Evolutionary conservation across 352 stramenopile genomes (phyloP), one percentile per base, ranked within the genome.

Genomic region (Globisporangium spinosum): DNA sequence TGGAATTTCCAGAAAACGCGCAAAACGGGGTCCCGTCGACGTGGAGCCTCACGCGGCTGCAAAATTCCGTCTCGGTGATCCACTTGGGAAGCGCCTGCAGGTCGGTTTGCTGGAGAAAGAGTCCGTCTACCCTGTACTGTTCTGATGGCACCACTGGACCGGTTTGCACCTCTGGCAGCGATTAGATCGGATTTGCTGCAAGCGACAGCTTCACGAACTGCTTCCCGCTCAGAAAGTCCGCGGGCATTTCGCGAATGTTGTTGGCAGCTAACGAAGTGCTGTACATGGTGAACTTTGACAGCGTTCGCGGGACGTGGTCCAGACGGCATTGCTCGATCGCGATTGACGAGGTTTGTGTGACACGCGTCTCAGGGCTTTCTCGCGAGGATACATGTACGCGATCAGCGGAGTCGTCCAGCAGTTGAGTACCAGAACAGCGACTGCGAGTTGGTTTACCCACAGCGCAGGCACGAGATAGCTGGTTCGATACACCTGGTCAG

Each of bases 301-400:
- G 23, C 1, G 23, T 35, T 6, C 25, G 53, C 1, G 10, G 25
- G 2, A 58, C 25, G 10, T 35, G 53, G 13, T 58, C 53, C 23
- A 58, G 25, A n/a, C 12, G 12, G 6, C 25, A 58, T 20, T n/a
- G 13, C 23, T 58, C 53, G 12, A 35, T n/a, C 23, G 13, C 7
- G 12, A n/a, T 17, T 3, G 12, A 57, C 34, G 10, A 57, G 27
- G 35, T 58, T 8, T 58, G 25, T 25, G 27, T 34, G 27, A n/a
- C n/a, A 55, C n/a, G n/a, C n/a, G 47, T 55, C n/a, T 55, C 40
- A 55, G 47, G 22, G n/a, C 47, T 27, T 55, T 55, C 22, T 55
- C 47, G n/a, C 47, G 47, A 49, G 15, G 47, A 15, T 55, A 55
- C 47, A 55, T 55, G 47, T 27, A 27, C 47, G 7, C n/a, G 3